Percentiles rank a stretch among this genome's conserved stretches.
Evolutionary conservation across 768 basidiomycete species (phyloP).

Genomic region (Paxillus ammoniavirescens): DNA sequence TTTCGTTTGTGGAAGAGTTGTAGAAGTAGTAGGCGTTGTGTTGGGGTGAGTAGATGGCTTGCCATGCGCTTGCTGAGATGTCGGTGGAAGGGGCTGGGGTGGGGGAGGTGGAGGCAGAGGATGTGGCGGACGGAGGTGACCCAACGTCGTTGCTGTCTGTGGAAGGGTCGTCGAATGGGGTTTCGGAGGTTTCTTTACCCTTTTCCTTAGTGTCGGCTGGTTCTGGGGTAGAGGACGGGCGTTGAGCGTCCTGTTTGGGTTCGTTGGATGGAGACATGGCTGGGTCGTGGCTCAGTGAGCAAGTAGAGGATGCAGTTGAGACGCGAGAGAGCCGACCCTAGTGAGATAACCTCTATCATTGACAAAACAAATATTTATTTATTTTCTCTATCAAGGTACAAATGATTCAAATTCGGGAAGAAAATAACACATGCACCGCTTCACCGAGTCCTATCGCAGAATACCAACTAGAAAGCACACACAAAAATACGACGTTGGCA

Average conservation of each 20-base stretch:
- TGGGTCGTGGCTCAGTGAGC: not conserved
- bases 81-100: conserved; percentile 11
- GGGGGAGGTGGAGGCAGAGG: conserved; percentile 7
- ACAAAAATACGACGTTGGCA: not conserved
- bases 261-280: conserved; percentile 14
- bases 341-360: no score
- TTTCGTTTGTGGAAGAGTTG: conserved; percentile 72
- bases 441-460: not conserved
- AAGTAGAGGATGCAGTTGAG: no score
- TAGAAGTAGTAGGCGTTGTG: conserved; percentile 86
- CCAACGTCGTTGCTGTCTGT: not conserved
- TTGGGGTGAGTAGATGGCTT: conserved; percentile 75
- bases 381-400: conserved; percentile 1
- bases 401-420: not conserved
- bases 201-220: conserved; percentile 3
- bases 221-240: not conserved
- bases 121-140: not conserved
- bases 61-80: conserved; percentile 53
- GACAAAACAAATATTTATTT: conserved; percentile 11
- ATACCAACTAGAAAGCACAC: not conserved
- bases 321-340: no score
- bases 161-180: not conserved
- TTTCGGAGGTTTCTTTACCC: not conserved
- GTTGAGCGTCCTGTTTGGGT: conserved; percentile 1
- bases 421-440: not conserved